Conservation (phyloP, 176 grass and related monocot species). For the Triticum dicoccoides region DNA sequence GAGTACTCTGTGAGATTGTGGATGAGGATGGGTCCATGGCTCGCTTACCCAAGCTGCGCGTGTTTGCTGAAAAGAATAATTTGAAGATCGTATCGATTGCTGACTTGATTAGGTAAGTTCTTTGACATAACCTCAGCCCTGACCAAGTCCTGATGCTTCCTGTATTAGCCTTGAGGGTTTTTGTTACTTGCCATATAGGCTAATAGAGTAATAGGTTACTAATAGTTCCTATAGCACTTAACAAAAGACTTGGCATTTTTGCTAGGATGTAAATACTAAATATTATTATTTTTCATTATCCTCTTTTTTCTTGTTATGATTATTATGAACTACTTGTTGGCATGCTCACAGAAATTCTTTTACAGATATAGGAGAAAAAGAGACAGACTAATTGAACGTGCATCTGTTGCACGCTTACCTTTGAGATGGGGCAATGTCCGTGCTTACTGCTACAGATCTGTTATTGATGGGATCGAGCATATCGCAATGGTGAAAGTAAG, state of each 20-base stretch:
- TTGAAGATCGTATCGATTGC: slow-evolving; percentile 93
- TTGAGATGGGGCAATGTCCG: slow-evolving; percentile 85
- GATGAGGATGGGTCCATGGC: slow-evolving; percentile 95
- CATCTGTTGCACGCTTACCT: slow-evolving; percentile 80
- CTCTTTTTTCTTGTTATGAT: background rate
- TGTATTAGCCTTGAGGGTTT: background rate
- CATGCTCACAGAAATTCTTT: slow-evolving; percentile 29
- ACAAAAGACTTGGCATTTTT: background rate
- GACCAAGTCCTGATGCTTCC: background rate
- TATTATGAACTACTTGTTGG: background rate
- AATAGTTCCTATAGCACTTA: background rate
- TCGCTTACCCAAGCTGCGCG: slow-evolving; percentile 57
- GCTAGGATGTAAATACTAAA: background rate
- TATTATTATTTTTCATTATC: background rate
- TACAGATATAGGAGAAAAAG: slow-evolving; percentile 97
- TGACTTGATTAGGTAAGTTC: slow-evolving; percentile 75
- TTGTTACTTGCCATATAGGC: background rate
- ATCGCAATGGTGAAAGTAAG: slow-evolving; percentile 94
- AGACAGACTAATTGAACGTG: slow-evolving; percentile 69
- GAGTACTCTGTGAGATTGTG: slow-evolving; percentile 80
- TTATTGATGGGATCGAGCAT: slow-evolving; percentile 97
- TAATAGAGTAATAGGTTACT: background rate
- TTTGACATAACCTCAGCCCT: background rate
- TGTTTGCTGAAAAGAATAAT: slow-evolving; percentile 84
- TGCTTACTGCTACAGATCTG: slow-evolving; percentile 85